Evolutionary conservation across 805 yeast species (phyloP), one percentile per base, ranked within the genome.

Genomic region (Sugiyamaella qingdaonensis): DNA sequence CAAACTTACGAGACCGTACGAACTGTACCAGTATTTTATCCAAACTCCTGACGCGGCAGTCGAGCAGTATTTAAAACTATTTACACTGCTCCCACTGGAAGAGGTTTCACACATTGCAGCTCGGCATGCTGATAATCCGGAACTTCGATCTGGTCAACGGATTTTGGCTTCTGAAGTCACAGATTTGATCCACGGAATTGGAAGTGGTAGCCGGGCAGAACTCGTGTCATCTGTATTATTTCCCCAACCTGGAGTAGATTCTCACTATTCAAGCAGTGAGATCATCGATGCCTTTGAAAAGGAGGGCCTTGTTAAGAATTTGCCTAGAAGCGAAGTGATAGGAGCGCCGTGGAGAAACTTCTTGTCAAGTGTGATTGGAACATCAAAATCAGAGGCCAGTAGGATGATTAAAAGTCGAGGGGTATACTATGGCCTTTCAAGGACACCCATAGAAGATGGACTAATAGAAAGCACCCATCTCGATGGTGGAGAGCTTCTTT

Each of bases 141-240:
- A 84, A 1, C 58, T 70, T 29, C 77, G 96, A 52, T 59, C 74
- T 11, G 97, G 91, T 0, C 98, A 94, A 69, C 75, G 81, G 45
- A 66, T 83, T 0, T 75, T 94, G 31, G 98, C 98, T 0, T 70
- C 79, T 34, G 96, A 92, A 64, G 86, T 91, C 46, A 86, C 92
- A 5, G 95, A 89, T 62, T 74, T 94, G 62, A 76, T 94, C 41
- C 97, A 91, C 68, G 98, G 98, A 0, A 75, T 74, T 8, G 92
- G 90, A 2, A 76, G 77, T 9, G 91, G 96, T 2, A 74, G 78
- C 24, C 78, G 81, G 36, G 87, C 94, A 59, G 76, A 71, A 58
- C 67, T 71, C 4, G 67, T 73, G 50, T 79, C 78, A n/a, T 48
- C 57, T 2, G 33, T 59, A 8, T 43, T 61, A 18, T 61, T 58